These are phyloP conservation scores for Malus domestica DNA, from an alignment of 306 rosid species.

Conservation along the genomic window ASM211411v1 NC_041804.1:13256001-13256500, in stretches of 20 bases:
- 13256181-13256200: constrained; percentile 68
- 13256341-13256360: constrained; percentile 89
- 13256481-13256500: constrained; percentile 97
- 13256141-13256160: constrained; percentile 34
- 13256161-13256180: constrained; percentile 82
- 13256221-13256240: constrained; percentile 39
- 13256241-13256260: constrained; percentile 18
- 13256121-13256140: constrained; percentile 36
- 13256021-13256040: constrained; percentile 90
- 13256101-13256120: constrained; percentile 24
- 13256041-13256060: constrained; percentile 67
- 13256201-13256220: constrained; percentile 47
- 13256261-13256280: constrained; percentile 17
- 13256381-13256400: constrained; percentile 44
- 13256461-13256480: constrained; percentile 99
- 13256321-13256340: constrained; percentile 51
- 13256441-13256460: constrained; percentile 58
- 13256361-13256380: constrained; percentile 50
- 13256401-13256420: constrained; percentile 30
- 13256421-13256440: constrained; percentile 36
- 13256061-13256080: constrained; percentile 72
- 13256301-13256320: constrained; percentile 38
- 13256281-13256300: constrained; percentile 11
- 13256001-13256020: constrained; percentile 94
- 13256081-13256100: constrained; percentile 89